Percentiles rank a stretch among this genome's conserved stretches.
These are phyloP conservation scores for Allium sativum DNA, from an alignment of 106 monocot genomes.

Conservation along the genomic window DNA sequence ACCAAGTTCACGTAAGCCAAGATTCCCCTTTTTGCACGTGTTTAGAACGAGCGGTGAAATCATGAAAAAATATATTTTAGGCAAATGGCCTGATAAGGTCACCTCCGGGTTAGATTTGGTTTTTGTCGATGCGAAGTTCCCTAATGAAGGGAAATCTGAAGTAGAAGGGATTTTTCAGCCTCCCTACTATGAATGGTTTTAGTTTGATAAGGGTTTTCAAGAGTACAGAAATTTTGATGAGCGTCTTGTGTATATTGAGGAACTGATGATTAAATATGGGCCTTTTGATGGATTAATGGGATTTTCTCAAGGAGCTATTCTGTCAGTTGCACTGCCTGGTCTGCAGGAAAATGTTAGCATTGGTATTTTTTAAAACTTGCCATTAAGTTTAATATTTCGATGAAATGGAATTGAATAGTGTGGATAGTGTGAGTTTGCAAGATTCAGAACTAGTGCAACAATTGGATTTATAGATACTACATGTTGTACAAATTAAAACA, in stretches of 20 bases:
- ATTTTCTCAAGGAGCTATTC: constrained; percentile 25
- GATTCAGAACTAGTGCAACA: no score
- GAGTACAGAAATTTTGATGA: constrained; percentile 65
- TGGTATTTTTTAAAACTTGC: no score
- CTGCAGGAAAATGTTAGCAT: no score
- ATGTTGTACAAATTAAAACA: no score
- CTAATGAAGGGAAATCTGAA: constrained; percentile 70
- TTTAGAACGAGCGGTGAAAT: constrained; percentile 93
- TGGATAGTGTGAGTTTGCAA: no score
- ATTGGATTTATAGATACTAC: no score
- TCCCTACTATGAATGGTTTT: constrained; percentile 96
- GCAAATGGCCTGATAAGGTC: constrained; percentile 74
- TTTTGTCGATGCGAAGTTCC: constrained; percentile 78
- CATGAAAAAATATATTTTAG: constrained; percentile 71
- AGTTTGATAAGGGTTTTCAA: constrained; percentile 59
- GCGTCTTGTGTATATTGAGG: constrained; percentile 72
- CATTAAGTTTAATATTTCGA: no score
- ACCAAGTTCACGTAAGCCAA: no score
- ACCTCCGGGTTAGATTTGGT: constrained; percentile 67
- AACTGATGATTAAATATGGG: constrained; percentile 69
- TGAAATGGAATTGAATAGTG: no score
- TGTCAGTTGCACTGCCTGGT: no score
- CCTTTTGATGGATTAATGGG: constrained; percentile 97
- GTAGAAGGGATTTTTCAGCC: constrained; percentile 83
- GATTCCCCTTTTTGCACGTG: constrained; percentile 85